Percentiles rank a stretch among this genome's conserved stretches.
These are phyloP conservation scores for Colletotrichum viniferum DNA, from an alignment of 2,329 filamentous ascomycete species.

Conservation along the genomic window DNA sequence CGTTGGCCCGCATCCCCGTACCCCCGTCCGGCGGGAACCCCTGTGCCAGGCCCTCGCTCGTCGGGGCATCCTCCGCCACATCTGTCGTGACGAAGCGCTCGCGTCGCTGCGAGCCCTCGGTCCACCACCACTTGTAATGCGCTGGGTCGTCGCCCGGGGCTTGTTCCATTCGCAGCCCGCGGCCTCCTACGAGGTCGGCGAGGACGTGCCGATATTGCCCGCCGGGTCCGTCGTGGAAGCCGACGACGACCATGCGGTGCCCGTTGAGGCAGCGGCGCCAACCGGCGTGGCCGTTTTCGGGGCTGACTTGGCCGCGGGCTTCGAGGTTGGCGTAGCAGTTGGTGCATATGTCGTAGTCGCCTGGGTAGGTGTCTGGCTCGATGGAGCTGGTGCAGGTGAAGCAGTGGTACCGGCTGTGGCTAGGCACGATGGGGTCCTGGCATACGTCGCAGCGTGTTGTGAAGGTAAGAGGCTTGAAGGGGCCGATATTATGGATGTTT, in stretches of 20 bases:
- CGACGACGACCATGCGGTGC: slow-evolving; percentile 84
- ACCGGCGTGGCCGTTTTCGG: slow-evolving; percentile 77
- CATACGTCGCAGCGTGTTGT: slow-evolving; percentile 82
- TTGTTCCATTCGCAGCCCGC: slow-evolving; percentile 66
- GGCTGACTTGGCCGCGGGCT: slow-evolving; percentile 65
- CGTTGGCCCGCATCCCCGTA: slow-evolving; percentile 65
- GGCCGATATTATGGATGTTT: slow-evolving; percentile 49
- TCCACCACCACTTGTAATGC: slow-evolving; percentile 59
- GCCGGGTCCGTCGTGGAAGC: slow-evolving; percentile 71
- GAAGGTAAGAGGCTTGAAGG: slow-evolving; percentile 73
- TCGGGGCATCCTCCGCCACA: slow-evolving; percentile 49
- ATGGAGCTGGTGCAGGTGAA: slow-evolving; percentile 68
- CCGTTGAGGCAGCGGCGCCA: slow-evolving; percentile 83
- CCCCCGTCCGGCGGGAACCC: slow-evolving; percentile 79
- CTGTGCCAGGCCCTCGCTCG: slow-evolving; percentile 30
- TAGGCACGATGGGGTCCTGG: slow-evolving; percentile 71
- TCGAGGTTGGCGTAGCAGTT: slow-evolving; percentile 77
- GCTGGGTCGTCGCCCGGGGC: slow-evolving; percentile 36
- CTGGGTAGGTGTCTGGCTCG: slow-evolving; percentile 50
- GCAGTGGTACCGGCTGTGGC: slow-evolving; percentile 79
- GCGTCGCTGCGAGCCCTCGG: slow-evolving; percentile 39
- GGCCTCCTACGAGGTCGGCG: slow-evolving; percentile 78
- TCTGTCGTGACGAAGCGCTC: slow-evolving; percentile 56
- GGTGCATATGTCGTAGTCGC: slow-evolving; percentile 88
- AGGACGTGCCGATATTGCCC: slow-evolving; percentile 72